Base-by-base conservation (phyloP, 2,329 filamentous ascomycete species). In the Fusarium metavorans region DNA sequence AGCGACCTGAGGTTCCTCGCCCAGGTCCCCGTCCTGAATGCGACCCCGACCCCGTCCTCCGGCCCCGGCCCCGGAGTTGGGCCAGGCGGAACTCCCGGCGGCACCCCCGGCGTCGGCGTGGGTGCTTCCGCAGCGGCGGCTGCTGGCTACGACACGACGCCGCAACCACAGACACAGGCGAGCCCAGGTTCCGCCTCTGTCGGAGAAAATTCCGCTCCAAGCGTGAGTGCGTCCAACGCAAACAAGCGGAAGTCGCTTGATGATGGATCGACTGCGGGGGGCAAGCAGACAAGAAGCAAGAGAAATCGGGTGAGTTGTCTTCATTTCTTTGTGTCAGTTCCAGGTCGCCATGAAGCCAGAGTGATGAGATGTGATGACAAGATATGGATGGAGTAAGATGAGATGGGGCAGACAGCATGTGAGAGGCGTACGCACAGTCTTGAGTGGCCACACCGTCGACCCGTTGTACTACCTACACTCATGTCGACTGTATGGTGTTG, bases 221-320 rank as follows among this genome's bases (percentile, higher is more conserved):
- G 73, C 56, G 74, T 74, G 64, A 72, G 72, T 48, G 66, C 72
- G 57, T 76, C 70, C 65, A 79, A 71, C 71, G 72, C 75, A 74
- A 82, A 72, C 73, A 84, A 82, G 80, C 81, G 81, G 64, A 84
- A 84, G 80, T 82, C 82, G 18, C 79, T 84, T 11, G 85, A 86
- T 41, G 87, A 87, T 43, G 85, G 82, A 1, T 76, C 75, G 16
- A 61, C 64, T 23, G 74, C 72, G 20, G 69, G 74, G 16, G 76
- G 81, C 20, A 89, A 87, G 80, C 87, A 88, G 82, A 89, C 89
- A 81, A 83, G 89, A 75, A 90, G 88, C 80, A 91, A 91, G 80
- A 86, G 89, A 68, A 91, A 91, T 74, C 83, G 89, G 79, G 88
- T 89, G 76, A 82, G 87, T 86, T 54, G 57, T 64, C 45, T 57